phyloP scores from a whole-genome alignment of 2,329 filamentous ascomycete species.

The Fusarium nematophilum region DNA sequence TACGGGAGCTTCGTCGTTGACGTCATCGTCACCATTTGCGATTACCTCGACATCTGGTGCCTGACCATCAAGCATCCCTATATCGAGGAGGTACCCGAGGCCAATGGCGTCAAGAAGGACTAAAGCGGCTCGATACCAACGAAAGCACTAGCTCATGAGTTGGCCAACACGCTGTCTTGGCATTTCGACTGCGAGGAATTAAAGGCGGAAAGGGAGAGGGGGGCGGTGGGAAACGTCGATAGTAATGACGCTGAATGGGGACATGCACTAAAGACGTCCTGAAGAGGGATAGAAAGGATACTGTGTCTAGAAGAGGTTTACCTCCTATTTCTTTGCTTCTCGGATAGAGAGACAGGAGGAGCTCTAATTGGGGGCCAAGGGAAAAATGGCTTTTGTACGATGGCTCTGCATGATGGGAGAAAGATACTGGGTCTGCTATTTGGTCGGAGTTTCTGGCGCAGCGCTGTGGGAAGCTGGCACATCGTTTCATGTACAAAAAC shows the following conservation, averaged over 20 bases:
- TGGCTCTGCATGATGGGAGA: constrained; percentile 17
- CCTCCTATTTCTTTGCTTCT: constrained; percentile 13
- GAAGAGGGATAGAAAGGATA: background rate
- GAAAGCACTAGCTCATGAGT: background rate
- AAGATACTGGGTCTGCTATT: constrained; percentile 23
- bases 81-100: constrained; percentile 52
- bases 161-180: background rate
- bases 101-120: constrained; percentile 54
- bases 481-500: background rate
- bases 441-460: constrained; percentile 25
- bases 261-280: background rate
- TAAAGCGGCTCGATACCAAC: constrained; percentile 21
- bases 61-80: constrained; percentile 92
- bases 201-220: background rate
- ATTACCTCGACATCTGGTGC: constrained; percentile 98
- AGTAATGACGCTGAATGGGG: background rate
- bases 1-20: constrained; percentile 98
- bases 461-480: background rate
- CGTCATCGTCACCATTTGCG: constrained; percentile 97
- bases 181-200: background rate
- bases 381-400: constrained; percentile 21
- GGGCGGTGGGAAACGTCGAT: background rate
- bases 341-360: constrained; percentile 15
- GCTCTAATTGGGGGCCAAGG: constrained; percentile 1
- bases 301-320: constrained; percentile 19